These are phyloP conservation scores for Ceratobasidium papillatum DNA, from an alignment of 1,284 basidiomycete genomes.

Conservation along the genomic window DNA sequence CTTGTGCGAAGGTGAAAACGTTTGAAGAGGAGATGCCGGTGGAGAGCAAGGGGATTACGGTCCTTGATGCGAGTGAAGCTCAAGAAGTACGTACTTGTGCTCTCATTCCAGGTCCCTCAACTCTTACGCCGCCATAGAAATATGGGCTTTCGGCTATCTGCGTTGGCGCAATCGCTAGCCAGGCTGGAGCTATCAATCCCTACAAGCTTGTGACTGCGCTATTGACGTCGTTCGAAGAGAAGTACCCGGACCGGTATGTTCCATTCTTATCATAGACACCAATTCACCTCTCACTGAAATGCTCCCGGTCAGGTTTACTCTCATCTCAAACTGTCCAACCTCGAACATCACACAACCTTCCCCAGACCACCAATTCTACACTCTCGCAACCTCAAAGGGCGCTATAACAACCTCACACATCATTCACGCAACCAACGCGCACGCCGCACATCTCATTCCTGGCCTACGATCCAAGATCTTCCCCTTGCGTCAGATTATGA, in stretches of 20 bases:
- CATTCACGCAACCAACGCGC: constrained; percentile 53
- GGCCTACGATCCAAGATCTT: constrained; percentile 54
- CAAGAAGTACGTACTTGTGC: constrained; percentile 27
- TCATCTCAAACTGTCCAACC: constrained; percentile 64
- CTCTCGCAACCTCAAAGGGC: constrained; percentile 50
- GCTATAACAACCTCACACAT: constrained; percentile 46
- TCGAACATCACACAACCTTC: constrained; percentile 54
- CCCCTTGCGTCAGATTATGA: constrained; percentile 70
- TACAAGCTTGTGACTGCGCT: constrained; percentile 67
- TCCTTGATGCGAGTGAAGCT: constrained; percentile 51
- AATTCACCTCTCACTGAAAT: background rate
- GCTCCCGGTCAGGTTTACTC: constrained; percentile 56
- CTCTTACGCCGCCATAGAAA: constrained; percentile 47
- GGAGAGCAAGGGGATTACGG: constrained; percentile 54
- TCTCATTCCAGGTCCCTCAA: too few relatives aligned
- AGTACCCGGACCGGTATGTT: constrained; percentile 57
- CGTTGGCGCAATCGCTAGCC: constrained; percentile 60
- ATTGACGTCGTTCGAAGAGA: constrained; percentile 58
- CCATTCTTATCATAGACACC: constrained; percentile 24
- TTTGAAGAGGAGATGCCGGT: constrained; percentile 60
- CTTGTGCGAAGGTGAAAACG: constrained; percentile 54
- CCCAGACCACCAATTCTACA: constrained; percentile 52
- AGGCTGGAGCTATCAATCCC: constrained; percentile 64
- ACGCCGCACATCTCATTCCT: constrained; percentile 50
- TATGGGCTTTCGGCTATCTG: constrained; percentile 57